phyloP scores from a whole-genome alignment of 306 rosid genomes.

The Medicago arabica region DNA sequence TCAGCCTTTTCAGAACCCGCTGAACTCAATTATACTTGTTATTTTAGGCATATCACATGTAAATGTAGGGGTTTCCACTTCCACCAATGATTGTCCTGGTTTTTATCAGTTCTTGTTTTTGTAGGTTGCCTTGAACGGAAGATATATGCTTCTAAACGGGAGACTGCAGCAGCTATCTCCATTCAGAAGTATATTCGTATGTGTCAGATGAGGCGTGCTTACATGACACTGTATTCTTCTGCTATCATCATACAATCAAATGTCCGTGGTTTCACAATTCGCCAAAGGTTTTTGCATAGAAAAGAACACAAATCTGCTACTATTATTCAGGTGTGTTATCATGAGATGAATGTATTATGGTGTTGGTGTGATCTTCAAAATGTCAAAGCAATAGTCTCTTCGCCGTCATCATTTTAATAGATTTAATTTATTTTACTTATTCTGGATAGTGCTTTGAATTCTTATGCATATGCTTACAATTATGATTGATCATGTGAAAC shows the following conservation, averaged over 20 bases:
- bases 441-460: conserved; percentile 6
- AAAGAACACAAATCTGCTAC: conserved; percentile 85
- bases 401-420: neutral
- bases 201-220: conserved; percentile 57
- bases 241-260: conserved; percentile 68
- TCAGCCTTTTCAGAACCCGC: conserved; percentile 19
- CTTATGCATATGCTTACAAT: conserved; percentile 8
- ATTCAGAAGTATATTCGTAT: conserved; percentile 74
- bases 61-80: conserved; percentile 1
- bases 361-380: conserved; percentile 30
- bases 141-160: conserved; percentile 66
- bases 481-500: conserved; percentile 29
- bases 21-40: conserved; percentile 22
- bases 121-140: conserved; percentile 73
- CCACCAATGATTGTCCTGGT: conserved; percentile 26
- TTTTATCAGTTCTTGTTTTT: conserved; percentile 35
- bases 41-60: conserved; percentile 12
- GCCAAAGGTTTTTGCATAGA: conserved; percentile 61
- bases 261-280: conserved; percentile 71
- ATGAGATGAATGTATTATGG: neutral
- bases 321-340: conserved; percentile 70
- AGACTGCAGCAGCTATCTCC: conserved; percentile 67
- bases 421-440: conserved; percentile 18
- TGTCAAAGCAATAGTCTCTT: neutral
- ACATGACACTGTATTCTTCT: conserved; percentile 61